phyloP scores from a whole-genome alignment of 768 basidiomycete genomes.

The Boletellus ananas region DNA sequence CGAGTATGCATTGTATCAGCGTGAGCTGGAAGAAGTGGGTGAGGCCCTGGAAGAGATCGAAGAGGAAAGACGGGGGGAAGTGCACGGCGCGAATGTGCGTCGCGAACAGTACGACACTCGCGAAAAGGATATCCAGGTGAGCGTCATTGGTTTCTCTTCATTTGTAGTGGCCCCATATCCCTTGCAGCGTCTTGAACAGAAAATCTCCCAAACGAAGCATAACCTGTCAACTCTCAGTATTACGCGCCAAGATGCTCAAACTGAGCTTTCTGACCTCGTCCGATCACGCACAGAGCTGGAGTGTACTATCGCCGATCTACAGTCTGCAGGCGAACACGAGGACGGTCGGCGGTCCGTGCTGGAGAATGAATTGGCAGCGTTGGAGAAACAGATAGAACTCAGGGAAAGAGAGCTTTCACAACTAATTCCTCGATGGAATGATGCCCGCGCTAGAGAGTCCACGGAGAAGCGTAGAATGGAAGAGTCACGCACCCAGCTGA shows the following conservation, averaged over 20 bases:
- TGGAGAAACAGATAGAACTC: slow-evolving; percentile 58
- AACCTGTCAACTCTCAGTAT: slow-evolving; percentile 64
- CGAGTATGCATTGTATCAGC: slow-evolving; percentile 91
- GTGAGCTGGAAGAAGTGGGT: slow-evolving; percentile 86
- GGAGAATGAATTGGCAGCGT: slow-evolving; percentile 56
- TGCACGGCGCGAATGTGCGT: slow-evolving; percentile 79
- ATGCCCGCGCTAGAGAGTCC: slow-evolving; percentile 45
- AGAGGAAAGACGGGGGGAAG: slow-evolving; percentile 75
- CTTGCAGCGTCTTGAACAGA: slow-evolving; percentile 66
- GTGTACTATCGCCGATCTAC: slow-evolving; percentile 77
- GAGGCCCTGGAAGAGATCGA: slow-evolving; percentile 83
- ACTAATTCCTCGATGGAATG: slow-evolving; percentile 69
- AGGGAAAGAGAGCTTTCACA: slow-evolving; percentile 62
- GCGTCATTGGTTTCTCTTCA: slow-evolving; percentile 10
- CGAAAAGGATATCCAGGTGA: slow-evolving; percentile 81
- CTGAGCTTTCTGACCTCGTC: slow-evolving; percentile 84
- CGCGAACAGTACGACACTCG: slow-evolving; percentile 78
- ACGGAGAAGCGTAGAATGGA: slow-evolving; percentile 68
- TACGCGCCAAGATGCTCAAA: slow-evolving; percentile 70
- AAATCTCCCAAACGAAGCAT: slow-evolving; percentile 68
- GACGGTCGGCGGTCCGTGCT: slow-evolving; percentile 61
- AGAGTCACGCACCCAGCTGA: slow-evolving; percentile 64
- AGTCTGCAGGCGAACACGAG: slow-evolving; percentile 57
- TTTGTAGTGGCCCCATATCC: not conserved
- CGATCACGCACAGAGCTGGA: slow-evolving; percentile 82